Conservation (phyloP, 352 stramenopile species). For the Phytophthora fragariaefolia region DNA sequence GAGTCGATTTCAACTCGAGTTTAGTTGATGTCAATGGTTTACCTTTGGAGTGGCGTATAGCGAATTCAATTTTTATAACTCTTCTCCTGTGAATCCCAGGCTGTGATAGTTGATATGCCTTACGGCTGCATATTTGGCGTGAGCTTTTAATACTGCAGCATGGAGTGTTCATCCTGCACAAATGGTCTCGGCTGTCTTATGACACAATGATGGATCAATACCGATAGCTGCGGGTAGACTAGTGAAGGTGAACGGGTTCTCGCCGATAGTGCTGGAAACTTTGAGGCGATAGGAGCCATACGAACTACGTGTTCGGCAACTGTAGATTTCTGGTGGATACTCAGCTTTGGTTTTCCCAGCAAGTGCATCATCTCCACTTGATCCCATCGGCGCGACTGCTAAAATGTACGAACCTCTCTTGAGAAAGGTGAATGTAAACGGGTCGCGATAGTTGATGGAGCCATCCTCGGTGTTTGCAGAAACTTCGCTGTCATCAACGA, state of each 20-base stretch:
- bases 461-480: conserved; percentile 34
- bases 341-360: conserved; percentile 26
- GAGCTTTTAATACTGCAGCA: too few relatives aligned
- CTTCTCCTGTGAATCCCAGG: too few relatives aligned
- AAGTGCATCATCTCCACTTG: conserved; percentile 31
- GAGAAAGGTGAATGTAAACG: conserved; percentile 48
- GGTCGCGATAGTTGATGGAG: conserved; percentile 54
- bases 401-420: conserved; percentile 57
- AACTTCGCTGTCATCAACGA: conserved; percentile 44
- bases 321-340: conserved; percentile 35
- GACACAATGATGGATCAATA: neutral
- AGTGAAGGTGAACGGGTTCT: neutral
- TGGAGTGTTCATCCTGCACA: too few relatives aligned
- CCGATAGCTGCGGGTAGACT: neutral
- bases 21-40: too few relatives aligned
- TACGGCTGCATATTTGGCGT: too few relatives aligned
- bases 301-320: conserved; percentile 13
- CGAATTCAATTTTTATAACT: too few relatives aligned
- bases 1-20: too few relatives aligned
- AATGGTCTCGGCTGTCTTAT: neutral
- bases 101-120: too few relatives aligned
- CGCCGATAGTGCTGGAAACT: neutral
- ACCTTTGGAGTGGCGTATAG: too few relatives aligned
- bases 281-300: neutral
- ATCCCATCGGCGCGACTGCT: conserved; percentile 38